These are phyloP conservation scores for Cadophora malorum DNA, from an alignment of 2,329 filamentous ascomycete species.

Conservation along the genomic window DNA sequence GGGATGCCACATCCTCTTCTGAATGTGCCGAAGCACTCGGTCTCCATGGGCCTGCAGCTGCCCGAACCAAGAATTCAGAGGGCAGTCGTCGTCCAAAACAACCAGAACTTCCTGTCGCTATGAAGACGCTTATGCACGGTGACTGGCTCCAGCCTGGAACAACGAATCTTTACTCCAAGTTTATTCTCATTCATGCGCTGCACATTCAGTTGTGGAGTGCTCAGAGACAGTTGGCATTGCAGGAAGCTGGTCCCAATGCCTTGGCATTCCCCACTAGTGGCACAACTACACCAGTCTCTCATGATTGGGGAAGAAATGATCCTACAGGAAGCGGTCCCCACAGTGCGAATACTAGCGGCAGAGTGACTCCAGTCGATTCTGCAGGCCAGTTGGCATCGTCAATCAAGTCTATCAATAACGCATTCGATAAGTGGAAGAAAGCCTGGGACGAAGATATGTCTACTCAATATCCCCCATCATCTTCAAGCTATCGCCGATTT, in stretches of 20 bases:
- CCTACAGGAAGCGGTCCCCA: conserved; percentile 50
- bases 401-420: conserved; percentile 56
- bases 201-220: conserved; percentile 64
- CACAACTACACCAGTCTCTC: conserved; percentile 62
- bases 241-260: conserved; percentile 38
- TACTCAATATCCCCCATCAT: conserved; percentile 66
- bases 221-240: conserved; percentile 51
- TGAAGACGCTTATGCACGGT: conserved; percentile 65
- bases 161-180: conserved; percentile 77
- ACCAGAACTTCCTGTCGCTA: conserved; percentile 65
- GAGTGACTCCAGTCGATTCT: conserved; percentile 54
- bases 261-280: conserved; percentile 48
- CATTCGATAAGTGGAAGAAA: conserved; percentile 74
- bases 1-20: conserved; percentile 66
- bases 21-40: conserved; percentile 72
- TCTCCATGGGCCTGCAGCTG: conserved; percentile 62
- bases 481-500: conserved; percentile 62
- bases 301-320: conserved; percentile 61
- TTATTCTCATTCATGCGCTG: conserved; percentile 74
- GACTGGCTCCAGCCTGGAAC: conserved; percentile 66
- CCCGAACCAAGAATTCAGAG: conserved; percentile 62
- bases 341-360: conserved; percentile 54
- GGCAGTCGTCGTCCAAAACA: conserved; percentile 70
- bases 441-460: conserved; percentile 75
- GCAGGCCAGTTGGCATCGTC: conserved; percentile 46